phyloP scores from a whole-genome alignment of 2,329 filamentous ascomycete species.

The Cladosporium colombiae region DNA sequence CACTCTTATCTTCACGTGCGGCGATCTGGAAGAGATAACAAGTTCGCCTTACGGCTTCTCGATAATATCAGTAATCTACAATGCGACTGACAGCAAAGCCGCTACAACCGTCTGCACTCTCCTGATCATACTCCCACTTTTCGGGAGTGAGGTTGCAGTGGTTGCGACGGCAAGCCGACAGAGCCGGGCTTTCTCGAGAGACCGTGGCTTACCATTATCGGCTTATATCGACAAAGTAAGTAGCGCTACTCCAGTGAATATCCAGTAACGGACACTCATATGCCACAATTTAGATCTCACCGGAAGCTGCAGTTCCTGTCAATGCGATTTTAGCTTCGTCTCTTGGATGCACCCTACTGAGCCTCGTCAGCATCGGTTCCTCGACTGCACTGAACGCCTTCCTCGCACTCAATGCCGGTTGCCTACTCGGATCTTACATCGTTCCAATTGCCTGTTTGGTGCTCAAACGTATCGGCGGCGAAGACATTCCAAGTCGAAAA shows the following conservation, averaged over 20 bases:
- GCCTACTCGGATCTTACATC: constrained; percentile 44
- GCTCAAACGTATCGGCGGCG: constrained; percentile 37
- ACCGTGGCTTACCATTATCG: constrained; percentile 24
- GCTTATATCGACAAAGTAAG: constrained; percentile 26
- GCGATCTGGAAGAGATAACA: constrained; percentile 28
- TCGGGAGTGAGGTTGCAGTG: constrained; percentile 36
- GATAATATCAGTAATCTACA: constrained; percentile 40
- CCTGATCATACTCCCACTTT: constrained; percentile 37
- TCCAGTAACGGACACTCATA: too few species aligned
- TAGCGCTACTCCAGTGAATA: too few species aligned
- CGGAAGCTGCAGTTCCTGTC: constrained; percentile 29
- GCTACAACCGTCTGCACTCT: constrained; percentile 38
- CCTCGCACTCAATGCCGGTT: constrained; percentile 41
- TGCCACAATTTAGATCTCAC: too few species aligned
- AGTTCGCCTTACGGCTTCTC: constrained; percentile 31
- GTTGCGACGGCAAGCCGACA: constrained; percentile 43
- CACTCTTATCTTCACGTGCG: constrained; percentile 39
- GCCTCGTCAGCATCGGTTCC: constrained; percentile 40
- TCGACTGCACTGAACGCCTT: constrained; percentile 46
- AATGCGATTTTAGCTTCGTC: constrained; percentile 29
- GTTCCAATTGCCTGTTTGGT: constrained; percentile 41
- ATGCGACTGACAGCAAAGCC: constrained; percentile 35
- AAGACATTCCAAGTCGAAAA: constrained; percentile 38
- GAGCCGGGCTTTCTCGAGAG: constrained; percentile 33
- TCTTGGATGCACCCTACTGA: constrained; percentile 31